phyloP scores from a whole-genome alignment of 371 early-diverging fungal species.

The Syncephalastrum contaminatum region DNA sequence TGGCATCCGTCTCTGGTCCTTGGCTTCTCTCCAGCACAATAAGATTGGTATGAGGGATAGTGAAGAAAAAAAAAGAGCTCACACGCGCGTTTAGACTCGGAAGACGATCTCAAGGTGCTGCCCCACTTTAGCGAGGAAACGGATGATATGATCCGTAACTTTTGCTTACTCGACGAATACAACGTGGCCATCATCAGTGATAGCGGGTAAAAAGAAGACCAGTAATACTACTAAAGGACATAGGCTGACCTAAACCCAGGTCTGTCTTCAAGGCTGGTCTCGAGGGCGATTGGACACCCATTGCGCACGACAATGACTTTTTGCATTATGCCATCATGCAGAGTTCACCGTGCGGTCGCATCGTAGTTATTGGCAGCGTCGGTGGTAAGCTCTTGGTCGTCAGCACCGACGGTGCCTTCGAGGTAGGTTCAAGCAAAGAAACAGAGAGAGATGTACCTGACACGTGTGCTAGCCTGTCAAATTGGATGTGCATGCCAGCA shows the following conservation, averaged over 20 bases:
- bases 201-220: slow-evolving; percentile 25
- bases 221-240: background rate
- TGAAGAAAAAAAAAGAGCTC: too few species aligned
- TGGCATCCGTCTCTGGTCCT: slow-evolving; percentile 73
- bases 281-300: slow-evolving; percentile 30
- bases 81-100: slow-evolving; percentile 24
- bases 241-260: slow-evolving; percentile 4
- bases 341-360: slow-evolving; percentile 53
- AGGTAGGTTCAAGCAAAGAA: slow-evolving; percentile 21
- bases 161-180: slow-evolving; percentile 40
- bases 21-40: slow-evolving; percentile 53
- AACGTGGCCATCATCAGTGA: slow-evolving; percentile 37
- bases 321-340: slow-evolving; percentile 60
- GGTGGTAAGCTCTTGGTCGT: slow-evolving; percentile 55
- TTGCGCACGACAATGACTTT: slow-evolving; percentile 37
- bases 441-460: background rate
- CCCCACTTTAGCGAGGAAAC: slow-evolving; percentile 13
- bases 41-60: slow-evolving; percentile 49
- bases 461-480: slow-evolving; percentile 34
- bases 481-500: slow-evolving; percentile 41
- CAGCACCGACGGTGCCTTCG: slow-evolving; percentile 47
- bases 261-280: slow-evolving; percentile 44
- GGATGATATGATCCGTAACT: slow-evolving; percentile 53
- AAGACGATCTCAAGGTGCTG: slow-evolving; percentile 32
- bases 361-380: slow-evolving; percentile 60